A percentile compares a stretch with the other conserved stretches of the same genome.
Conservation (phyloP, 805 yeast genomes). For the Suhomyces pyralidae region DNA sequence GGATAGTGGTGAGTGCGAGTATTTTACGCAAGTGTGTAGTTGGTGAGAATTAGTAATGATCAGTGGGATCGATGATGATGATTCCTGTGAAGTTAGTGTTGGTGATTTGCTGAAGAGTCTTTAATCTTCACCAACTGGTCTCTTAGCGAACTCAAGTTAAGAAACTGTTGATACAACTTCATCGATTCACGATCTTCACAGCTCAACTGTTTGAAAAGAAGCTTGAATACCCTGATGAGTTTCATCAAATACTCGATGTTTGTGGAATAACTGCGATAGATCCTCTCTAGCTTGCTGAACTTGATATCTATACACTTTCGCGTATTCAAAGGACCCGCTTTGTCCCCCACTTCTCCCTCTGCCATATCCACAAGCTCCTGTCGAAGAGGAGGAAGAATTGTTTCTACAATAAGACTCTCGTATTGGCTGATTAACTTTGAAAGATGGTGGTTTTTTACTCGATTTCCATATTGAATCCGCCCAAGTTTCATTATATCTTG, state of each 20-base stretch:
- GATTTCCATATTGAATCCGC: conserved; percentile 16
- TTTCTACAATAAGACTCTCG: conserved; percentile 25
- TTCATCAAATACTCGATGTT: conserved; percentile 7
- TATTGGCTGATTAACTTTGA: conserved; percentile 22
- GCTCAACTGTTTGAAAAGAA: conserved; percentile 3
- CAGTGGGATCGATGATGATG: no score
- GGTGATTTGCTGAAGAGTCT: no score
- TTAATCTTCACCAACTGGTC: neutral
- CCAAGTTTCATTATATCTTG: conserved; percentile 27
- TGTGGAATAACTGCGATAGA: conserved; percentile 7
- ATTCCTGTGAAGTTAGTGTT: no score
- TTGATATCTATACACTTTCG: conserved; percentile 5
- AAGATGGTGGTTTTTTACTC: conserved; percentile 22
- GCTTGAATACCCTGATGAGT: conserved; percentile 1
- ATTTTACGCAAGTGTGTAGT: no score
- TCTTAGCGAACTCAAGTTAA: conserved; percentile 3
- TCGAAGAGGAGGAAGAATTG: conserved; percentile 28
- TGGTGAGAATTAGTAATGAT: no score
- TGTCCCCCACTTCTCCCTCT: neutral
- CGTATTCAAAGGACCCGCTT: neutral
- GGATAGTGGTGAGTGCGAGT: no score
- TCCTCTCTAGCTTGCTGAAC: conserved; percentile 3
- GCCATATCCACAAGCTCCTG: conserved; percentile 11
- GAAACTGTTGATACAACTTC: conserved; percentile 9
- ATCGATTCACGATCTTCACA: conserved; percentile 1